Evolutionary conservation across 2,329 filamentous ascomycete genomes (phyloP), one percentile per base, ranked within the genome.

Genomic region (Phoma sp.): DNA sequence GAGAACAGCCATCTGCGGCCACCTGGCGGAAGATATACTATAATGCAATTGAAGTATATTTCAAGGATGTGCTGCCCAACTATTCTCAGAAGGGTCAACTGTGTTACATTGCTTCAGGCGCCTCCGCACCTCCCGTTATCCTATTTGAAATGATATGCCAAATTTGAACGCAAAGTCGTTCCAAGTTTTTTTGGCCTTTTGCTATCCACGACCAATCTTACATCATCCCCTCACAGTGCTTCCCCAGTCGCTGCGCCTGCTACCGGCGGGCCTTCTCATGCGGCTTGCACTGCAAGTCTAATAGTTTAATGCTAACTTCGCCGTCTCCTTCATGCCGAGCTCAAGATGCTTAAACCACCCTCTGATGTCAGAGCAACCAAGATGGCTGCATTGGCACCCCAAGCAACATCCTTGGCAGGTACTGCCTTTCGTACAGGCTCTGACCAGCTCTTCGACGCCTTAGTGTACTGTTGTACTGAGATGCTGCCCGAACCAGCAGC

Each of bases 381-480:
- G 65, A 86, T 88, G 74, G 87, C 87, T 10, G 89, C 93, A 42
- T 85, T 83, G 20, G 83, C 78, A 7, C 91, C 92, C 93, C 93
- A 99, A 56, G 83, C 82, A 40, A 96, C 82, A 17, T 88, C 86
- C 25, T 88, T 84, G 0, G 89, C 88, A 14, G 89, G 84, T 20
- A 92, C 83, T 2, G 89, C 90, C 71, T 85, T 91, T 66, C 89
- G 84, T 62, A 97, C 80, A 9, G 90, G 88, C 80, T 97, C 92
- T 37, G 87, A 89, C 95, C 95, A 99, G 53, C 84, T 83, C 84
- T 96, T 99, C 57, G 86, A 83, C 46, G 87, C 81, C 83, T 98
- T 99, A 59, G 85, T 84, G 76, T 96, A 99, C 68, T 96, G 90
- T 74, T 95, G 91, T 33, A 99, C 91, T 5, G 90, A 91, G 39